Evolutionary conservation across 2,329 filamentous ascomycete species (phyloP).

Genomic region (Beauveria varroae): DNA sequence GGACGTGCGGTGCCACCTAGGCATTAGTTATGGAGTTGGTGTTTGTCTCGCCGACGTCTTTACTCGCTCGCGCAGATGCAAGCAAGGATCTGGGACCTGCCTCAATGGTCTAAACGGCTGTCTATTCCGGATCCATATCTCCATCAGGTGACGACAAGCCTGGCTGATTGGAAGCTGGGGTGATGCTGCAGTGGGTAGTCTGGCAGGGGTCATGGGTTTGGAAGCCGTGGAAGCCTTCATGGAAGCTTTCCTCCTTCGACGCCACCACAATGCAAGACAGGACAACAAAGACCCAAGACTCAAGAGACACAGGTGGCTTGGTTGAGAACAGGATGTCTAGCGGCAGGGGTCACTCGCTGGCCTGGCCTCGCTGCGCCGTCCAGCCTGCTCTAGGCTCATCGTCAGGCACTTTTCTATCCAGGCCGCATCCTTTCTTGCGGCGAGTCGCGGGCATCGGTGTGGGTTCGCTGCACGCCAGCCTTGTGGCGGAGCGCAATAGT

Average conservation of each 20-base stretch:
- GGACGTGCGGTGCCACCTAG: not conserved
- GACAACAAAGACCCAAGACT: not conserved
- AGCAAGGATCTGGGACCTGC: not conserved
- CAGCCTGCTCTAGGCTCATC: not conserved
- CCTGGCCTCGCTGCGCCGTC: not conserved
- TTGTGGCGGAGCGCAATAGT: conserved; percentile 8
- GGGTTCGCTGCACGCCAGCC: not conserved
- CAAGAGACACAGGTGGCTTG: conserved; percentile 1
- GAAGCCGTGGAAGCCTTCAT: conserved; percentile 4
- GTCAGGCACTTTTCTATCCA: conserved; percentile 6
- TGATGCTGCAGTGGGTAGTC: not conserved
- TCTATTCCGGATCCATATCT: conserved; percentile 1
- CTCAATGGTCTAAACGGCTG: not conserved
- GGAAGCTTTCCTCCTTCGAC: conserved; percentile 7
- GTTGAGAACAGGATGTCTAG: not conserved
- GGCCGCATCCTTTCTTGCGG: not conserved
- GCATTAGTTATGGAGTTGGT: not conserved
- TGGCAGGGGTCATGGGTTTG: not conserved
- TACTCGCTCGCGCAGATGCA: not conserved
- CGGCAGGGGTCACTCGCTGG: not conserved
- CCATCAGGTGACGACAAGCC: conserved; percentile 5
- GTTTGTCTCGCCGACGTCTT: no score
- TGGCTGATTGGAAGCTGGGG: not conserved
- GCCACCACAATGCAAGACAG: not conserved
- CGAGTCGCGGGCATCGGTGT: not conserved